Conservation (phyloP, 2,329 filamentous ascomycete genomes). For the Chrysoporthe puriensis region DNA sequence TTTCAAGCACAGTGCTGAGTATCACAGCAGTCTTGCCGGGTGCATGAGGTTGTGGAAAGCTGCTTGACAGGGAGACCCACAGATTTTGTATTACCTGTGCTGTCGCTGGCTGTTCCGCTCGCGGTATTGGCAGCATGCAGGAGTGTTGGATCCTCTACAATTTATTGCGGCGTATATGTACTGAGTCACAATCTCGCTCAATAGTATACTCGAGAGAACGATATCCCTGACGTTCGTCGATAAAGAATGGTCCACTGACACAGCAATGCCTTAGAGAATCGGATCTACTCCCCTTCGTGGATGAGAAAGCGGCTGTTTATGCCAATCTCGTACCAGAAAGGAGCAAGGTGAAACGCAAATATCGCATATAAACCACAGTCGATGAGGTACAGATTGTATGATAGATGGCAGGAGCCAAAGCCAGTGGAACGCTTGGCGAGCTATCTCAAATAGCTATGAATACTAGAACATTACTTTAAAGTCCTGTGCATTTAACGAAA, state of each 20-base stretch:
- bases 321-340: background rate
- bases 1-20: constrained; percentile 8
- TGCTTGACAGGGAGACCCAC: background rate
- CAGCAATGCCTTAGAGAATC: background rate
- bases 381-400: background rate
- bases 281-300: background rate
- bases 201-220: background rate
- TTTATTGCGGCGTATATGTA: background rate
- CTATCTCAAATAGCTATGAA: background rate
- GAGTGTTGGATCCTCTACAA: background rate
- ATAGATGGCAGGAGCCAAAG: background rate
- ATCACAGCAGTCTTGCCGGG: constrained; percentile 11
- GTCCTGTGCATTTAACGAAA: too few species aligned
- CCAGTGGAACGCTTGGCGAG: background rate
- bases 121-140: background rate
- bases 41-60: background rate
- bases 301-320: background rate
- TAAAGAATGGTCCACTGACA: background rate
- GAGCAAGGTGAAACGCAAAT: background rate
- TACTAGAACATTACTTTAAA: background rate
- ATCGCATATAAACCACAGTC: background rate
- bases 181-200: constrained; percentile 1
- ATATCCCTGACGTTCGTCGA: background rate
- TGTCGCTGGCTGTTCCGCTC: background rate
- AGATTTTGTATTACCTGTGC: background rate